phyloP scores from a whole-genome alignment of 177 flowering plant species.

The Vitis hybrid region DNA sequence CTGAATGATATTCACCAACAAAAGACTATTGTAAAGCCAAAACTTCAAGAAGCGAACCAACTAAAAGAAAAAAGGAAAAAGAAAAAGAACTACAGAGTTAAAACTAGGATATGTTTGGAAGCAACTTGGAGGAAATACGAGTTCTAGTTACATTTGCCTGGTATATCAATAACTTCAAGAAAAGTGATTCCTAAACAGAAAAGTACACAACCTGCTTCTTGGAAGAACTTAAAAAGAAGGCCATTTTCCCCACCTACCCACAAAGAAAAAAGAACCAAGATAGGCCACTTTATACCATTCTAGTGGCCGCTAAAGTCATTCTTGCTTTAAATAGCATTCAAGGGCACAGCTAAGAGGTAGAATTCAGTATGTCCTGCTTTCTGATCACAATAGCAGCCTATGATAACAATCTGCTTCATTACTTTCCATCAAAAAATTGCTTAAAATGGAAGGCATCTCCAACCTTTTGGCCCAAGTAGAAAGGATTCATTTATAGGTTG shows the following conservation, averaged over 20 bases:
- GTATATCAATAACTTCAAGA: not conserved
- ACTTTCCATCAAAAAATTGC: not conserved
- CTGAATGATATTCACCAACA: slow-evolving; percentile 31
- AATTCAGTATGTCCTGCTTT: too few relatives aligned
- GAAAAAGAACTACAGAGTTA: not conserved
- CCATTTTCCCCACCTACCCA: too few relatives aligned
- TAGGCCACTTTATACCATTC: too few relatives aligned
- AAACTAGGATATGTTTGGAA: not conserved
- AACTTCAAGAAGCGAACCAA: not conserved
- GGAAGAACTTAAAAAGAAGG: too few relatives aligned
- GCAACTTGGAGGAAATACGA: not conserved
- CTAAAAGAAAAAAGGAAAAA: not conserved
- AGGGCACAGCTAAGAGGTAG: too few relatives aligned
- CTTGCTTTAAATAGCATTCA: too few relatives aligned
- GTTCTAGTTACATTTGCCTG: not conserved
- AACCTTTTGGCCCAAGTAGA: not conserved
- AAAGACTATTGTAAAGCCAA: not conserved
- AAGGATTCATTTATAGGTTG: not conserved
- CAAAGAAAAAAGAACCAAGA: too few relatives aligned
- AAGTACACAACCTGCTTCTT: too few relatives aligned
- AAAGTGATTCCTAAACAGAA: too few relatives aligned
- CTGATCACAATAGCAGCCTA: too few relatives aligned
- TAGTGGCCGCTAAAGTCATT: too few relatives aligned
- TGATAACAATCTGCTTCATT: too few relatives aligned
- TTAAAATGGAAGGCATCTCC: not conserved